A percentile compares a stretch with the other conserved stretches of the same genome.
phyloP scores from a whole-genome alignment of 805 yeast species.

The Metahyphopichia silvanorum region DNA sequence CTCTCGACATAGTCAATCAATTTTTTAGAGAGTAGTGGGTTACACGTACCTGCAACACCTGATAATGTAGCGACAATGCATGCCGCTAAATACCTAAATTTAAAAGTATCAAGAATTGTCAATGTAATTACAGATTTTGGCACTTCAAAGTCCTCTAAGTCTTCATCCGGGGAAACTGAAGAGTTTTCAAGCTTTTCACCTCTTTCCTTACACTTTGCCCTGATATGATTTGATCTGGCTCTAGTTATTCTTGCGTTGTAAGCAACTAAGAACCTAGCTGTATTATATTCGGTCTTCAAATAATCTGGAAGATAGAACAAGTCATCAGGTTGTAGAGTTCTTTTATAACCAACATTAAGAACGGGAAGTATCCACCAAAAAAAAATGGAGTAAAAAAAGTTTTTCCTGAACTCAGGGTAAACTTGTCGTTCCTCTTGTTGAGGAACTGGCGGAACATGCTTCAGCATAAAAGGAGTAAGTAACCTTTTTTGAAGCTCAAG shows the following conservation, averaged over 20 bases:
- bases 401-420: slow-evolving; percentile 43
- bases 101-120: slow-evolving; percentile 27
- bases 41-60: slow-evolving; percentile 20
- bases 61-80: slow-evolving; percentile 19
- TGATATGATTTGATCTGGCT: slow-evolving; percentile 20
- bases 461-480: slow-evolving; percentile 30
- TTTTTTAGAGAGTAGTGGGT: slow-evolving; percentile 36
- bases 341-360: slow-evolving; percentile 63
- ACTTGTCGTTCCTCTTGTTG: slow-evolving; percentile 44
- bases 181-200: slow-evolving; percentile 19
- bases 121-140: slow-evolving; percentile 19
- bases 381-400: slow-evolving; percentile 40
- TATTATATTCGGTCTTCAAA: slow-evolving; percentile 30
- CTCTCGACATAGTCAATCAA: slow-evolving; percentile 33
- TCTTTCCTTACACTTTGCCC: slow-evolving; percentile 23
- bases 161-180: slow-evolving; percentile 18
- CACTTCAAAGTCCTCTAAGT: slow-evolving; percentile 27
- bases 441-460: slow-evolving; percentile 52
- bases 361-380: slow-evolving; percentile 71
- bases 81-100: slow-evolving; percentile 28
- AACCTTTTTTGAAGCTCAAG: slow-evolving; percentile 28
- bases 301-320: slow-evolving; percentile 41
- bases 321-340: slow-evolving; percentile 67
- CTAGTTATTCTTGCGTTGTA: slow-evolving; percentile 18
- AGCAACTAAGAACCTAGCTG: slow-evolving; percentile 20